A percentile compares a stretch with the other conserved stretches of the same genome.
Conservation (phyloP, 306 rosid genomes). For the Trichosanthes cucumerina region DNA sequence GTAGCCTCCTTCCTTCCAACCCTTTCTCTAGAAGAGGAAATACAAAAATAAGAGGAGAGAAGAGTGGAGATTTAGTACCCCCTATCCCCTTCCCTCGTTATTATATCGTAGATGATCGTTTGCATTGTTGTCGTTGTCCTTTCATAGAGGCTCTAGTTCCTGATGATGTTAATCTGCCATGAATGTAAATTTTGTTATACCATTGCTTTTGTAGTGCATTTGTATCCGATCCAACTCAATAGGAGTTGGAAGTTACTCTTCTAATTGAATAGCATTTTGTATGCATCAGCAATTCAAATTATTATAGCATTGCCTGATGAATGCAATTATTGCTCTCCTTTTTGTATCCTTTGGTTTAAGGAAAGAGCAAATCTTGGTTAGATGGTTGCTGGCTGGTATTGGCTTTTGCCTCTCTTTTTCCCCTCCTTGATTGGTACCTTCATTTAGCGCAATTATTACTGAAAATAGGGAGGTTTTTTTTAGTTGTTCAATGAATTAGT, state of each 20-base stretch:
- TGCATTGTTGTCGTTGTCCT: neutral
- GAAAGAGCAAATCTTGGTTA: neutral
- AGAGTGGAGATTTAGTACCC: neutral
- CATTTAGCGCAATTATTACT: too few relatives aligned
- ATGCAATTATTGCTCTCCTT: neutral
- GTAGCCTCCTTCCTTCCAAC: neutral
- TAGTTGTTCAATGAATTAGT: too few relatives aligned
- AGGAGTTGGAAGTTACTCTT: neutral
- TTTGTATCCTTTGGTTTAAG: neutral
- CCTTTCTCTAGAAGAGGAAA: constrained; percentile 4
- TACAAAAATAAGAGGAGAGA: constrained; percentile 2
- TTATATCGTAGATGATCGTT: neutral
- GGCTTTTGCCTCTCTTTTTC: neutral
- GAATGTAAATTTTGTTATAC: constrained; percentile 12
- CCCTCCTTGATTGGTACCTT: neutral
- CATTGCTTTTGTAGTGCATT: neutral
- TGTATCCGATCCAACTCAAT: neutral
- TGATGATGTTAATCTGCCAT: constrained; percentile 2
- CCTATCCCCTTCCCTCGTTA: neutral
- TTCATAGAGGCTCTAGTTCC: neutral
- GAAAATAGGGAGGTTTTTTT: too few relatives aligned
- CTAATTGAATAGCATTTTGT: neutral
- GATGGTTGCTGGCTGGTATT: neutral
- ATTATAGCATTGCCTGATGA: neutral
- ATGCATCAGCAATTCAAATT: constrained; percentile 5